These are phyloP conservation scores for Globisporangium spiculum DNA, from an alignment of 352 stramenopile genomes.

Conservation along the genomic window DNA sequence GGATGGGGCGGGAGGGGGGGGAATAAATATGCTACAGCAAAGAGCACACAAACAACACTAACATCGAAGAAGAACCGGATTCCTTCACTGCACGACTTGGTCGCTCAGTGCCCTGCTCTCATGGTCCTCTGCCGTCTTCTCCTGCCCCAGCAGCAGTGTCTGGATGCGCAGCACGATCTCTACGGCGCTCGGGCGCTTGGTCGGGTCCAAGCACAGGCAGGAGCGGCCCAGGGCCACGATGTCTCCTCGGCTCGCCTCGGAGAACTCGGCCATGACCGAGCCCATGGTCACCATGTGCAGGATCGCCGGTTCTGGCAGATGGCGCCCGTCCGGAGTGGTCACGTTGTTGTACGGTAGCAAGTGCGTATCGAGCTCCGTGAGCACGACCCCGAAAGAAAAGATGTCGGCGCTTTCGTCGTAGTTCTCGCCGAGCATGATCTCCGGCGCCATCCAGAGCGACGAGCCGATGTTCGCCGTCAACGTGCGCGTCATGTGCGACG, in stretches of 20 bases:
- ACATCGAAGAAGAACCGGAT: neutral
- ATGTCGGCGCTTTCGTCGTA: slow-evolving; percentile 48
- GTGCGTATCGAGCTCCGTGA: slow-evolving; percentile 50
- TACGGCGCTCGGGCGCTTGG: slow-evolving; percentile 17
- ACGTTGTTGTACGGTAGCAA: slow-evolving; percentile 26
- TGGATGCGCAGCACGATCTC: slow-evolving; percentile 10
- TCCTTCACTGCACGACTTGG: neutral
- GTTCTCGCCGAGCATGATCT: slow-evolving; percentile 33
- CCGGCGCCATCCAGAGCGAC: slow-evolving; percentile 51
- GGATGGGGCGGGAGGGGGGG: no score
- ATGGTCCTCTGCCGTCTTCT: neutral
- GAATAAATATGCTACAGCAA: no score
- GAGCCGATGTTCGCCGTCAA: slow-evolving; percentile 49
- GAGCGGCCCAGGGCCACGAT: slow-evolving; percentile 25
- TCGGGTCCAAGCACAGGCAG: slow-evolving; percentile 29
- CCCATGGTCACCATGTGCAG: slow-evolving; percentile 34
- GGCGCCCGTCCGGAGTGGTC: slow-evolving; percentile 20
- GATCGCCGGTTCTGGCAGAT: slow-evolving; percentile 26
- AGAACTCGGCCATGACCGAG: slow-evolving; percentile 29
- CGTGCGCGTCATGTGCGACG: slow-evolving; percentile 24
- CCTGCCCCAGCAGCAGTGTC: neutral
- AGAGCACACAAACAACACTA: no score
- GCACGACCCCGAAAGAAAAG: slow-evolving; percentile 55
- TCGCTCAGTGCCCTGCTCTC: neutral
- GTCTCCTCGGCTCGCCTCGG: slow-evolving; percentile 16